A percentile compares a stretch with the other conserved stretches of the same genome.
phyloP scores from a whole-genome alignment of 805 yeast genomes.

The Candida multigemmis region DNA sequence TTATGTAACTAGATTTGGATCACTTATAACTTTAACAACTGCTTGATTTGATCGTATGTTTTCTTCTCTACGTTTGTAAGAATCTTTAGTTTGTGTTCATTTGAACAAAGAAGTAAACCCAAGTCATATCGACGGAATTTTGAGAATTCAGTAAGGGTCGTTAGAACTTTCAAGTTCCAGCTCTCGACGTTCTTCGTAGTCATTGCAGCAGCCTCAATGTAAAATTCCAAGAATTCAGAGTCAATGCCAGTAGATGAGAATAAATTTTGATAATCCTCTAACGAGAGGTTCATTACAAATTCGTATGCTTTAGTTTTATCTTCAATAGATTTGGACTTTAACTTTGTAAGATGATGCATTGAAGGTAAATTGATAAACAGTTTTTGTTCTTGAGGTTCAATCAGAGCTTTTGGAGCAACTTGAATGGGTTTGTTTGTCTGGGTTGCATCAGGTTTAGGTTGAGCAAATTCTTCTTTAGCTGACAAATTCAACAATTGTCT shows the following conservation, averaged over 20 bases:
- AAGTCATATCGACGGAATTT: slow-evolving; percentile 26
- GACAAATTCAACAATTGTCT: neutral
- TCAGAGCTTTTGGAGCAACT: slow-evolving; percentile 6
- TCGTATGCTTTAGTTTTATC: slow-evolving; percentile 20
- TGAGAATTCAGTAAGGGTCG: slow-evolving; percentile 15
- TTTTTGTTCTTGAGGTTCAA: neutral
- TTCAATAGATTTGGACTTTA: slow-evolving; percentile 16
- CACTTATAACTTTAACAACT: too few relatives aligned
- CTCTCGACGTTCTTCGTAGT: slow-evolving; percentile 6
- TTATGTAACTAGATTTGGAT: neutral
- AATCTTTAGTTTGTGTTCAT: slow-evolving; percentile 6
- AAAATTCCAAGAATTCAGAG: slow-evolving; percentile 36
- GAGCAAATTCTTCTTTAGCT: too few relatives aligned
- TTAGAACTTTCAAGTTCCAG: slow-evolving; percentile 10
- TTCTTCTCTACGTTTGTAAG: too few relatives aligned
- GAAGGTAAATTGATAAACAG: slow-evolving; percentile 12
- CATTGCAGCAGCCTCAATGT: slow-evolving; percentile 30
- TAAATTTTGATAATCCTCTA: slow-evolving; percentile 13
- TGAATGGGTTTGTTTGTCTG: too few relatives aligned
- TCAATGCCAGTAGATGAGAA: slow-evolving; percentile 42
- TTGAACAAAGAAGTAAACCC: slow-evolving; percentile 23
- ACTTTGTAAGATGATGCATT: slow-evolving; percentile 13
- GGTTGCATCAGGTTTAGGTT: too few relatives aligned
- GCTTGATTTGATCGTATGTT: too few relatives aligned
- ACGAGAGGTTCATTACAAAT: slow-evolving; percentile 23